Evolutionary conservation across 257 asterid species (phyloP).

Genomic region (Solanum corneliomulleri): DNA sequence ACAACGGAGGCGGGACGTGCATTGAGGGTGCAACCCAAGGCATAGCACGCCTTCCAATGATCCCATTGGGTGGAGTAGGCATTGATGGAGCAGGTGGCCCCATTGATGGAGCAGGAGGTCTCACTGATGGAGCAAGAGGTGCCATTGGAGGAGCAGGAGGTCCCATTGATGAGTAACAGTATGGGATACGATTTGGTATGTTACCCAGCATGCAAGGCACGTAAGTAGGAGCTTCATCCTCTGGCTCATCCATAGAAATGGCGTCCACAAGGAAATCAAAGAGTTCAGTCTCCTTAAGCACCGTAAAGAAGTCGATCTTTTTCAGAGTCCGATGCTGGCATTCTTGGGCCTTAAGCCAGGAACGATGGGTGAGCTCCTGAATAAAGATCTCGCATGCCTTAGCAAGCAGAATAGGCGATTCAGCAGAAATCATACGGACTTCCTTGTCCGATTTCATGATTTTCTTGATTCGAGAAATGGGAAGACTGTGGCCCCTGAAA

Average conservation of each 20-base stretch:
- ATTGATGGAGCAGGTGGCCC: neutral
- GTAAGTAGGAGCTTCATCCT: constrained; percentile 40
- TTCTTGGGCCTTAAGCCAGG: constrained; percentile 91
- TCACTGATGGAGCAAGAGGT: neutral
- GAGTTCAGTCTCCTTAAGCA: constrained; percentile 60
- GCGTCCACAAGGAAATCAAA: constrained; percentile 73
- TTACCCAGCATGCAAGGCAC: constrained; percentile 14
- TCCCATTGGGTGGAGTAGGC: constrained; percentile 24
- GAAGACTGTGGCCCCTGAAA: constrained; percentile 73
- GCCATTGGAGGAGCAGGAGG: neutral
- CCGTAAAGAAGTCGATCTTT: constrained; percentile 77
- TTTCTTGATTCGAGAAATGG: constrained; percentile 76
- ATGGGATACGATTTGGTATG: constrained; percentile 48
- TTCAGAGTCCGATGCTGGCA: constrained; percentile 73
- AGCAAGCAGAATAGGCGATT: constrained; percentile 74
- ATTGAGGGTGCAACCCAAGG: constrained; percentile 35
- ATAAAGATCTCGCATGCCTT: constrained; percentile 92
- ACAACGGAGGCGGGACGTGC: constrained; percentile 46
- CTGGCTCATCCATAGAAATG: constrained; percentile 68
- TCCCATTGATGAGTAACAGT: constrained; percentile 43
- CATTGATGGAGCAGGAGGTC: neutral
- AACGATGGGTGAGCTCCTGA: constrained; percentile 75
- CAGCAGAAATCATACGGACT: constrained; percentile 44
- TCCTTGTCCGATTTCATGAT: constrained; percentile 88
- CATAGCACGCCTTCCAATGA: constrained; percentile 56